These are phyloP conservation scores for Calocera viscosa DNA, from an alignment of 768 basidiomycete genomes.

Conservation along the genomic window DNA sequence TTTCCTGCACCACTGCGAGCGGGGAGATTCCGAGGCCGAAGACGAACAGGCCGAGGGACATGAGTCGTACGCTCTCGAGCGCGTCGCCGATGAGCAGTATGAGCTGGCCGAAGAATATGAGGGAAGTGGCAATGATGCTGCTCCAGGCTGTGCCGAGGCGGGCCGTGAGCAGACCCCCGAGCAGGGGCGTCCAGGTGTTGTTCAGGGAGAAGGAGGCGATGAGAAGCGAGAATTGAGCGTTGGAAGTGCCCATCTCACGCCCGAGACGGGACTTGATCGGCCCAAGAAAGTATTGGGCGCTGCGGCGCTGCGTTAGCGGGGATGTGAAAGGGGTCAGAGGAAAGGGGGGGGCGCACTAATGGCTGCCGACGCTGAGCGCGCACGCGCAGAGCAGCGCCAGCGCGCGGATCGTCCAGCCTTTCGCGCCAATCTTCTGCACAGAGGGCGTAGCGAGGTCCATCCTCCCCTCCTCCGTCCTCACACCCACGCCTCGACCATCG, in stretches of 20 bases:
- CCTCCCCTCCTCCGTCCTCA: neutral
- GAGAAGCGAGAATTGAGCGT: constrained; percentile 64
- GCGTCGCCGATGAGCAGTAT: constrained; percentile 57
- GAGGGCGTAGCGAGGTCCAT: neutral
- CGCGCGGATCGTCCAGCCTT: constrained; percentile 34
- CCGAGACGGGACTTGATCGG: constrained; percentile 61
- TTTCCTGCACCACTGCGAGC: constrained; percentile 67
- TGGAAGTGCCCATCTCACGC: constrained; percentile 59
- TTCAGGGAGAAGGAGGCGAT: constrained; percentile 68
- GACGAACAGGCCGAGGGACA: constrained; percentile 64
- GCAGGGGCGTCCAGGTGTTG: constrained; percentile 62
- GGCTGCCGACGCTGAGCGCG: constrained; percentile 60
- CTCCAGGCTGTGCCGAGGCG: constrained; percentile 58
- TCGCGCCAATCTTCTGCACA: neutral
- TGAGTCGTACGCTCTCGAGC: constrained; percentile 45
- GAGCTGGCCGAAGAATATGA: constrained; percentile 56
- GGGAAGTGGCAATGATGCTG: constrained; percentile 60
- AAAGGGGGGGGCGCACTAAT: constrained; percentile 42
- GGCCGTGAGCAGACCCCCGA: constrained; percentile 60
- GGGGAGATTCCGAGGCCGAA: constrained; percentile 73
- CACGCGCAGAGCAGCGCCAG: constrained; percentile 61
- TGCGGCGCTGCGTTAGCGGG: constrained; percentile 21
- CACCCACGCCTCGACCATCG: neutral
- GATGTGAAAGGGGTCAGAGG: neutral
- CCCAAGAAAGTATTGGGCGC: constrained; percentile 61